Base-by-base conservation (phyloP, 2,329 filamentous ascomycete genomes). In the Arthrobotrys musiformis region DNA sequence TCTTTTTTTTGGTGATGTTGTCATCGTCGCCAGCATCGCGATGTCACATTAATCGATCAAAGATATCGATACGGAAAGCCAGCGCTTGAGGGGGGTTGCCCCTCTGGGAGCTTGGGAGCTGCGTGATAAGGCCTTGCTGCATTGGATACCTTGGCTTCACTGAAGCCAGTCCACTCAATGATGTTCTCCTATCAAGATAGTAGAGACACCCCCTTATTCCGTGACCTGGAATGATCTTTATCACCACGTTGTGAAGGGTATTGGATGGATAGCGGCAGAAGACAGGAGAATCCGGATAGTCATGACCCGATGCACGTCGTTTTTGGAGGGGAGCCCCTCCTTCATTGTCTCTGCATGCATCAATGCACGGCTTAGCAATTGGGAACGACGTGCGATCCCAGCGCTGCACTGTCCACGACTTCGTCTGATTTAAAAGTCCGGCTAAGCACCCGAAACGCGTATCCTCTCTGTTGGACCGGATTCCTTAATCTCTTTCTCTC, bases 281-380 rank as follows among this genome's bases (percentile, higher is more conserved):
- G 33, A 58, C n/a, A 37, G 54, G 30, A 42, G 40, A 42, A 40
- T 40, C 19, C 54, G 54, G 54, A 24, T 58, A 17, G 22, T 40
- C 54, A 69, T 54, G 40, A 70, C 66, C 42, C 33, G 54, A 40
- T 52, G 42, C 35, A 61, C 13, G 37, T 46, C 46, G 28, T 61
- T n/a, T 40, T 40, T 40, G 33, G n/a, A 46, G 24, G 54, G 19
- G 54, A 58, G 54, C 54, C 54, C 54, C 58, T 70, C 35, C 44
- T 70, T 56, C 50, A 56, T 56, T 70, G 56, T 62, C 67, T 62
- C 35, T 70, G 67, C 67, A 70, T 62, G 44, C 46, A 63, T 62
- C 44, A 40, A 63, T 64, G 68, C 68, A 72, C 26, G 46, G 54
- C 24, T 50, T 42, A 33, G 66, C 61, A 50, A 50, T 37, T 40